Base-by-base conservation (phyloP, 2,329 filamentous ascomycete genomes). In the Neopestalotiopsis sp. region DNA sequence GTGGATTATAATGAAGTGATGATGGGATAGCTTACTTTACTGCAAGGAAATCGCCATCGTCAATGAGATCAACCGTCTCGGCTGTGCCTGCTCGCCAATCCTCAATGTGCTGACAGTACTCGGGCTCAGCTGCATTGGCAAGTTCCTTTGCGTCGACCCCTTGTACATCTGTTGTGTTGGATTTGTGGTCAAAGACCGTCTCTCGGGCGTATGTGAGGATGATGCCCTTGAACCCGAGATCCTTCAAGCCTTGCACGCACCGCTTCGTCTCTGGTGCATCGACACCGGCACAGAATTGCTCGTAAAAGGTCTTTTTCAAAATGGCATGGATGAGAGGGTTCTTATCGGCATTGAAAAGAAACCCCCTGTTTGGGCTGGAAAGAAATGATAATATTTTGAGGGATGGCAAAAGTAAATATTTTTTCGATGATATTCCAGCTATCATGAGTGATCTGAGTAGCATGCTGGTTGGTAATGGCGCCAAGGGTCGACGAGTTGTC, bases 211-310 rank as follows among this genome's bases (percentile, higher is more conserved):
- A 89, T 66, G 88, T 88, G 13, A 89, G 80, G 10, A 89, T 87
- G n/a, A 88, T 83, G 4, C 87, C 87, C 14, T 81, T 79, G 73
- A 88, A 89, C 0, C 87, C 87, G 63, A 88, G 79, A 7, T 80
- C 75, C 62, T 84, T 81, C 32, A 87, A 72, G n/a, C 81, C 77
- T 10, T 78, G 77, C 67, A 83, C 81, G 0, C 80, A 84, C 20
- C 74, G 75, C n/a, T 78, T 78, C 0, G 87, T 84, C 76, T 88
- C 84, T 0, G 77, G 74, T 13, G 78, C 77, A 32, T 81, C 85
- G 73, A 85, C 84, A 1, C 87, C 87, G 0, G 85, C 84, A 71
- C 87, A 89, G 77, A 89, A 89, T 67, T 89, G 87, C 49, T 86
- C 85, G 73, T 79, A 84, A 4, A 85, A 87, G 0, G 86, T 88